Base-by-base conservation (phyloP, 2,329 filamentous ascomycete species). In the Hypoxylon sp. region DNA sequence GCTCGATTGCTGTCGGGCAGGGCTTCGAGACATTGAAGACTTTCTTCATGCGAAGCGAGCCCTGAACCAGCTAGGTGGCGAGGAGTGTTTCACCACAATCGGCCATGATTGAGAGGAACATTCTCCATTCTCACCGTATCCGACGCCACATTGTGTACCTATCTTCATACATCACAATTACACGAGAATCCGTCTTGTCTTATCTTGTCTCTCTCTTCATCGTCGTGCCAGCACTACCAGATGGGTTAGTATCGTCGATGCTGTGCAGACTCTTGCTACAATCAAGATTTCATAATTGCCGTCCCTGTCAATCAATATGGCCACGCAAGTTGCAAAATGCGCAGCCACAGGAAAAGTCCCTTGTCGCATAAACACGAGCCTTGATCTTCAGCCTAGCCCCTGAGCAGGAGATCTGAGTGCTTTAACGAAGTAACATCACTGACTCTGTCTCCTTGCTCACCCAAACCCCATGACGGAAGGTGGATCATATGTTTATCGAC, bases 401-500 rank as follows among this genome's bases (percentile, higher is more conserved):
- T 70, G 65, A 62, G 61, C 51, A 53, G 61, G 67, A 59, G 50
- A 55, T 66, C 53, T 70, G 50, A 42, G 56, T 69, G 66, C 63
- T 67, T 61, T 69, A 72, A 71, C 66, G 42, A 59, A 68, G 69
- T 69, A 69, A 64, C 66, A 69, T 69, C 50, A 63, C 39, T 54
- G 65, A 65, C 72, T 53, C 63, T 73, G 55, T 62, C 69, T 73
- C 72, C 71, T 65, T 70, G 62, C 55, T 65, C 58, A 31, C 50
- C 54, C 63, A 54, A 67, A 56, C 62, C 62, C 65, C 65, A 67
- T 65, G 53, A 57, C 54, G 57, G 47, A 67, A 27, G 24, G 66
- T 71, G 67, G 66, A 68, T 63, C 67, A 54, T 59, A 53, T 72
- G 66, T 65, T 70, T 72, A 74, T 73, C 67, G 64, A 67, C 65